Evolutionary conservation across 768 basidiomycete genomes (phyloP), one percentile per base, ranked within the genome.

Genomic region (Suillus lakei): DNA sequence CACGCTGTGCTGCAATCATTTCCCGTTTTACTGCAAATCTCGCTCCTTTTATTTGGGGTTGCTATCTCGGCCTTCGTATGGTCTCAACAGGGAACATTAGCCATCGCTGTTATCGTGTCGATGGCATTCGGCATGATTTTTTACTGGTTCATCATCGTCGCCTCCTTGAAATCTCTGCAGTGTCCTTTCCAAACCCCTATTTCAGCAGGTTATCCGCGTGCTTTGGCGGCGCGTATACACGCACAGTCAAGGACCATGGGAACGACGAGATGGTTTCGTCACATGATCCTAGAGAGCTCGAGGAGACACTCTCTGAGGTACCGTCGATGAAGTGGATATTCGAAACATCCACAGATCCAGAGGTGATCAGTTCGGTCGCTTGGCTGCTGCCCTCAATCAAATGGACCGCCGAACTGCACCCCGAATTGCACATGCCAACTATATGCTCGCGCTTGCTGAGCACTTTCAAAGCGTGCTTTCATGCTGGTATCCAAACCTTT

Each of bases 291-390:
- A 12, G 13, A 36, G 34, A 32, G 18, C 16, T 16, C 28, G 28
- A 12, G 12, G 53, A 54, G 21, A 21, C 7, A 4, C 21, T 55
- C 5, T 23, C 34, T 4, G 54, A 55, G 12, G 34, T 34, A 34
- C 32, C n/a, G 5, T 55, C 68, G 6, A 64, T 73, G 21, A 41
- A 56, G 43, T 72, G 71, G 71, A 50, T 72, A 21, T 54, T 72
- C 12, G 64, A 68, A 48, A 68, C 61, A 1, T 72, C 69, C n/a
- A 71, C 63, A 18, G 65, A 72, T 66, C 68, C 67, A 18, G 67
- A 60, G 21, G 46, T 36, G 6, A 55, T 55, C 34, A 55, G n/a
- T 36, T 55, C 54, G 1, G 54, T 36, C 54, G 54, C 54, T 36
- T 23, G 54, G 54, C 32, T 55, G 10, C 3, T 55, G 32, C 54